Percentiles rank a stretch among this genome's conserved stretches.
phyloP scores from a whole-genome alignment of 352 stramenopile species.

The Phytopythium sindhum region DNA sequence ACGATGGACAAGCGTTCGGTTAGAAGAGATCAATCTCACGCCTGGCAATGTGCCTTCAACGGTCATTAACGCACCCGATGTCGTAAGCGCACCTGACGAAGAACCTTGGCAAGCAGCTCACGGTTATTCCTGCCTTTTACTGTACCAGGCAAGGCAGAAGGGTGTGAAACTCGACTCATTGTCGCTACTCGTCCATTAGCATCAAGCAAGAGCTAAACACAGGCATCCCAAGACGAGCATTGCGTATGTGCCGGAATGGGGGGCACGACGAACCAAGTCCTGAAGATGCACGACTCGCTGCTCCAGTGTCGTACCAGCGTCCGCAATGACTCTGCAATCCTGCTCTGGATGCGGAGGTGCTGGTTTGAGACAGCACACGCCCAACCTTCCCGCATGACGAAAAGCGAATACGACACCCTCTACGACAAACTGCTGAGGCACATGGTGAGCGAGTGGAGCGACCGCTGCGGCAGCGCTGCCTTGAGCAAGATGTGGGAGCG shows the following conservation, averaged over 20 bases:
- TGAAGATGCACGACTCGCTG: conserved; percentile 20
- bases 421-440: conserved; percentile 35
- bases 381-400: conserved; percentile 10
- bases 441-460: conserved; percentile 40
- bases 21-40: no score
- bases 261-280: conserved; percentile 21
- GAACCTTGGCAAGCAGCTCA: no score
- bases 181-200: no score
- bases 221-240: not conserved
- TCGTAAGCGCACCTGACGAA: no score
- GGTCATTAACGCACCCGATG: no score
- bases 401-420: conserved; percentile 26
- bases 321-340: conserved; percentile 20
- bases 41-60: no score
- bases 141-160: no score
- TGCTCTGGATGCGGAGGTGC: conserved; percentile 38
- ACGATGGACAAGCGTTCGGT: not conserved
- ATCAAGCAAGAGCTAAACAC: no score
- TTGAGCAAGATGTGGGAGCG: conserved; percentile 31
- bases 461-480: conserved; percentile 24
- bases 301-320: conserved; percentile 33
- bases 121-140: no score
- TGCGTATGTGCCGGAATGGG: not conserved
- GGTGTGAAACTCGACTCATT: no score
- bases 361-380: conserved; percentile 15